These are phyloP conservation scores for Salvia hispanica DNA, from an alignment of 257 asterid species.

Conservation along the genomic window DNA sequence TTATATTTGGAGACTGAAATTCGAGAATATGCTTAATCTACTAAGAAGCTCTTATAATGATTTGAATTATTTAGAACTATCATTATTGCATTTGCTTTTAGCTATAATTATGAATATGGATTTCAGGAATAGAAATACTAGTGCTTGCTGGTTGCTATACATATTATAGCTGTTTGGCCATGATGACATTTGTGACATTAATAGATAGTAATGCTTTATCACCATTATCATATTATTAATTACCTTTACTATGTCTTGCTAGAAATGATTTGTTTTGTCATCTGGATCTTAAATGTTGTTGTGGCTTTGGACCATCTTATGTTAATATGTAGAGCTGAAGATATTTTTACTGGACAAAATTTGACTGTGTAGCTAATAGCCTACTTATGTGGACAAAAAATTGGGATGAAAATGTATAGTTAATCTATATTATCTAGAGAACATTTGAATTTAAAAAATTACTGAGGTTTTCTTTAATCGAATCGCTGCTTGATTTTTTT, in stretches of 20 bases:
- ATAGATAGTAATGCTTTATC: not conserved
- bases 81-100: not conserved
- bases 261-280: not conserved
- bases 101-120: not conserved
- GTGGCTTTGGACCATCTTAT: too few species aligned
- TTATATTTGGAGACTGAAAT: not conserved
- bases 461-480: not conserved
- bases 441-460: not conserved
- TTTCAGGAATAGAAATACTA: not conserved
- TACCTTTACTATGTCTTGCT: not conserved
- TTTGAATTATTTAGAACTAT: not conserved
- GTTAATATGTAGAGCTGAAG: not conserved
- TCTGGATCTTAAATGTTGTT: not conserved
- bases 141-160: not conserved
- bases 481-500: not conserved
- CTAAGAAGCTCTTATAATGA: not conserved
- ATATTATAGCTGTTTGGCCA: not conserved
- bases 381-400: not conserved
- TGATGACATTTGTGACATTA: too few species aligned
- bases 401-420: not conserved
- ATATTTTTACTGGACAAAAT: not conserved
- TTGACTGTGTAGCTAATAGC: not conserved
- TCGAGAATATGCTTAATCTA: not conserved
- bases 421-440: not conserved
- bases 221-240: too few species aligned